Evolutionary conservation across 129 eudicot species (phyloP).

Genomic region (Ambrosia trifida): DNA sequence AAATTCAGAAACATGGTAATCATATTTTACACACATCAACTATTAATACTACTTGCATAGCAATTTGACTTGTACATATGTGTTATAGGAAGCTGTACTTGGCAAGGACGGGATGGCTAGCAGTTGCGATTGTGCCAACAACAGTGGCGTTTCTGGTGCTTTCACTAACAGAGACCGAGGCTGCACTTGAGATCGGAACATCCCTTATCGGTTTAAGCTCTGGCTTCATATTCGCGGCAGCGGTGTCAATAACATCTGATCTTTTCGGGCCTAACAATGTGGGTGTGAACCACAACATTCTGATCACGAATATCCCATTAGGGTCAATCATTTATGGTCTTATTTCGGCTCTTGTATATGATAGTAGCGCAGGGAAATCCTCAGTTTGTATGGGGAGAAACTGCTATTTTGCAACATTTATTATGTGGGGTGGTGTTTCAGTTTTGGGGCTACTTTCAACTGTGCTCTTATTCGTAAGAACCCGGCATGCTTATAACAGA

Average conservation of each 20-base stretch:
- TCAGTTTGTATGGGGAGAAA: slow-evolving; percentile 71
- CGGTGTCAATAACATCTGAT: slow-evolving; percentile 90
- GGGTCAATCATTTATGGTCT: slow-evolving; percentile 78
- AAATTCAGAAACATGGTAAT: neutral
- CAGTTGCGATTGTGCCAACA: slow-evolving; percentile 70
- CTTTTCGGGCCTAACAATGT: slow-evolving; percentile 76
- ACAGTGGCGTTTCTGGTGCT: slow-evolving; percentile 78
- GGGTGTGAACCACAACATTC: slow-evolving; percentile 91
- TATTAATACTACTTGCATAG: neutral
- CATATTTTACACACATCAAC: neutral
- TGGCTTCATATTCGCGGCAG: slow-evolving; percentile 86
- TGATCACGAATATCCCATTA: slow-evolving; percentile 83
- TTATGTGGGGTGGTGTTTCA: slow-evolving; percentile 73
- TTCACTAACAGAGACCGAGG: slow-evolving; percentile 46
- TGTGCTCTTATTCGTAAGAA: slow-evolving; percentile 64
- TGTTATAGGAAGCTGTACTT: slow-evolving; percentile 68
- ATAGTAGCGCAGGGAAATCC: slow-evolving; percentile 34
- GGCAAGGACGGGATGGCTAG: slow-evolving; percentile 91
- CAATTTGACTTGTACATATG: slow-evolving; percentile 11
- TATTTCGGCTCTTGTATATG: slow-evolving; percentile 75
- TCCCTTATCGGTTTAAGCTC: slow-evolving; percentile 81
- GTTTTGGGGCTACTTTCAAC: slow-evolving; percentile 60
- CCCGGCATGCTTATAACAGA: slow-evolving; percentile 58
- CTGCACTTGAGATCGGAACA: slow-evolving; percentile 61
- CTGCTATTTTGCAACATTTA: slow-evolving; percentile 75